Conservation (phyloP, 164 flowering plant species). For the Vitis rotundifolia region DNA sequence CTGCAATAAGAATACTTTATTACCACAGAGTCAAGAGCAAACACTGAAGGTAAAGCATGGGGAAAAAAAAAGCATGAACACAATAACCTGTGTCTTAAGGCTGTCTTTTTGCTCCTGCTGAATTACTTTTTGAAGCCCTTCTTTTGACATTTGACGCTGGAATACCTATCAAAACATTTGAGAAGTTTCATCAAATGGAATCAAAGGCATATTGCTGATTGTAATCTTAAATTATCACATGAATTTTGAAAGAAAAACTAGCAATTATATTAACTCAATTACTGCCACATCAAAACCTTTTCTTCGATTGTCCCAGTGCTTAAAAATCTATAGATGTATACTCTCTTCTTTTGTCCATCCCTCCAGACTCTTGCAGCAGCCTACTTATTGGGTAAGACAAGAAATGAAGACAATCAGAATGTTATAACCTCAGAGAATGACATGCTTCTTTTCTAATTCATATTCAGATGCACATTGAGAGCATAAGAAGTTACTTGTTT, state of each 20-base stretch:
- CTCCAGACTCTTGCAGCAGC: conserved; percentile 99
- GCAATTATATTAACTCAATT: neutral
- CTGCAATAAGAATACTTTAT: conserved; percentile 42
- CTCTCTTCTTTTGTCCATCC: conserved; percentile 99
- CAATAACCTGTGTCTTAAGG: conserved; percentile 41
- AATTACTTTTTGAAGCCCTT: conserved; percentile 98
- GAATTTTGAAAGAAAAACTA: neutral
- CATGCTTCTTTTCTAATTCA: no score
- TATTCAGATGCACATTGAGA: neutral
- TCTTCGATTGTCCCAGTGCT: conserved; percentile 98
- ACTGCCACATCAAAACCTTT: conserved; percentile 55
- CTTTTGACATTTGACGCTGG: conserved; percentile 99
- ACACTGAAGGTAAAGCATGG: neutral
- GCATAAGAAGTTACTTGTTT: conserved; percentile 65
- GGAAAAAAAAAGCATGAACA: conserved; percentile 10
- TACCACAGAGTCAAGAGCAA: neutral
- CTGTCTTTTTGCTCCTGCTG: conserved; percentile 77
- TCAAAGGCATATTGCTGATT: neutral
- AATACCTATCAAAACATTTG: conserved; percentile 58
- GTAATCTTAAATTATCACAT: neutral
- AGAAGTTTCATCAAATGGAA: conserved; percentile 2
- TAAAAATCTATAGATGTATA: conserved; percentile 91
- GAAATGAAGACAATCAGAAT: conserved; percentile 9
- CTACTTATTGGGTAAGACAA: conserved; percentile 33
- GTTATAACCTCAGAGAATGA: neutral